phyloP scores from a whole-genome alignment of 2,329 filamentous ascomycete species.

The Chaetomium sp. region DNA sequence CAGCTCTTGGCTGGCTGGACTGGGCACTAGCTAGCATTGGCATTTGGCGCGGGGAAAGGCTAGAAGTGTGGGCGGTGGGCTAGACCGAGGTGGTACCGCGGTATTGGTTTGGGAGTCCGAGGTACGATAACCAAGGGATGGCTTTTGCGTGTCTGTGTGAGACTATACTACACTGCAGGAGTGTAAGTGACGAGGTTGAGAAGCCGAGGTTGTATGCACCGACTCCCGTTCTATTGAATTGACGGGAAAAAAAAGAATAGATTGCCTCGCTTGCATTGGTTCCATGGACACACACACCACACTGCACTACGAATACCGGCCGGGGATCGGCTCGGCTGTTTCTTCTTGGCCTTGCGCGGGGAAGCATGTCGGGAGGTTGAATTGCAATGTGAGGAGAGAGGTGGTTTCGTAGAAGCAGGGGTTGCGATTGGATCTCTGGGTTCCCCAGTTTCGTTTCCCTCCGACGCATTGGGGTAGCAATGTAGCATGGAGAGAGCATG shows the following conservation, averaged over 20 bases:
- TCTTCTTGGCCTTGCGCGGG: constrained; percentile 1
- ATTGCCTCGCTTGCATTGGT: constrained; percentile 1
- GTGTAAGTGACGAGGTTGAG: too few species aligned
- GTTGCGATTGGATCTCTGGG: not conserved
- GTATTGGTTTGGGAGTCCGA: too few species aligned
- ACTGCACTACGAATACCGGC: too few species aligned
- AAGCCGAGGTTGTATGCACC: too few species aligned
- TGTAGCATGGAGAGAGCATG: not conserved
- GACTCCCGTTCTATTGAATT: not conserved
- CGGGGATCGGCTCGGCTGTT: not conserved
- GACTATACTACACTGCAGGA: too few species aligned
- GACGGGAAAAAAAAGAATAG: not conserved
- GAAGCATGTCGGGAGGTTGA: not conserved
- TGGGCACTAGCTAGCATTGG: too few species aligned
- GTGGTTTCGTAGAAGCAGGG: not conserved
- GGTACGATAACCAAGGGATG: too few species aligned
- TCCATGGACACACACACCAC: not conserved
- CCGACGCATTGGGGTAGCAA: constrained; percentile 7
- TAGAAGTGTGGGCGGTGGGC: too few species aligned
- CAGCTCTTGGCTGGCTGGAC: too few species aligned
- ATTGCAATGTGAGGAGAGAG: not conserved
- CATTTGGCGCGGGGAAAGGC: too few species aligned
- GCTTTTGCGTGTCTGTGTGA: too few species aligned
- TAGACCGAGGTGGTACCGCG: too few species aligned
- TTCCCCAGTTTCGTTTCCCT: not conserved